phyloP scores from a whole-genome alignment of 2,329 filamentous ascomycete genomes.

The Biscogniauxia marginata region DNA sequence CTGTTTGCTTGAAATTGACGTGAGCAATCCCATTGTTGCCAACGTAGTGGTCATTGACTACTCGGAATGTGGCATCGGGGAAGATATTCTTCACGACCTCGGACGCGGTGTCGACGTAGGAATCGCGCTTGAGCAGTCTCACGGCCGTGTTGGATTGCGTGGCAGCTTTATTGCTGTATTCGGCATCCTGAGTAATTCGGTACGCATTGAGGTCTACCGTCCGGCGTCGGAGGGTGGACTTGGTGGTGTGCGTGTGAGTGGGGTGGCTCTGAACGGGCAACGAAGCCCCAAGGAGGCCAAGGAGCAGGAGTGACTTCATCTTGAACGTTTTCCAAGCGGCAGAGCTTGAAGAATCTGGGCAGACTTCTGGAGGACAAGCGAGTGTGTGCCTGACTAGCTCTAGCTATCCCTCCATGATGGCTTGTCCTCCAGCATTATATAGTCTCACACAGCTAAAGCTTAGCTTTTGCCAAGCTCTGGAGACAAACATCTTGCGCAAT shows the following conservation, averaged over 20 bases:
- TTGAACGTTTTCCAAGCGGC: constrained; percentile 19
- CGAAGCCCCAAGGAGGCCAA: constrained; percentile 34
- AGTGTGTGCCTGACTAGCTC: constrained; percentile 16
- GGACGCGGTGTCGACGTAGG: constrained; percentile 44
- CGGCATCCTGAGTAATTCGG: constrained; percentile 29
- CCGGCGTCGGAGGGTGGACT: constrained; percentile 31
- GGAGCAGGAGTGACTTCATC: constrained; percentile 32
- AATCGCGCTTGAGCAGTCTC: constrained; percentile 30
- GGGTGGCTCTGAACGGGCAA: constrained; percentile 31
- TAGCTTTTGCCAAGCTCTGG: background rate
- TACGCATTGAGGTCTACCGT: constrained; percentile 34
- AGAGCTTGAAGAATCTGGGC: constrained; percentile 2
- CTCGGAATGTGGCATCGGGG: constrained; percentile 45
- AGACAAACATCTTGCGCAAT: background rate
- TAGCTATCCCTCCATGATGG: constrained; percentile 15
- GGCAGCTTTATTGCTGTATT: constrained; percentile 31
- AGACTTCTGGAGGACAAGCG: background rate
- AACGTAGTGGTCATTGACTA: constrained; percentile 52
- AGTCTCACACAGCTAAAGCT: constrained; percentile 3
- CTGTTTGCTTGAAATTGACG: constrained; percentile 59
- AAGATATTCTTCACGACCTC: constrained; percentile 40
- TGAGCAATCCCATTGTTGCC: constrained; percentile 55
- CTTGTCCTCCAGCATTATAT: constrained; percentile 23
- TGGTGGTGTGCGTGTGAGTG: constrained; percentile 18
- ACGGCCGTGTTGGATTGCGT: constrained; percentile 24